phyloP scores from a whole-genome alignment of 208 protist species.

The Perkinsela sp. region DNA sequence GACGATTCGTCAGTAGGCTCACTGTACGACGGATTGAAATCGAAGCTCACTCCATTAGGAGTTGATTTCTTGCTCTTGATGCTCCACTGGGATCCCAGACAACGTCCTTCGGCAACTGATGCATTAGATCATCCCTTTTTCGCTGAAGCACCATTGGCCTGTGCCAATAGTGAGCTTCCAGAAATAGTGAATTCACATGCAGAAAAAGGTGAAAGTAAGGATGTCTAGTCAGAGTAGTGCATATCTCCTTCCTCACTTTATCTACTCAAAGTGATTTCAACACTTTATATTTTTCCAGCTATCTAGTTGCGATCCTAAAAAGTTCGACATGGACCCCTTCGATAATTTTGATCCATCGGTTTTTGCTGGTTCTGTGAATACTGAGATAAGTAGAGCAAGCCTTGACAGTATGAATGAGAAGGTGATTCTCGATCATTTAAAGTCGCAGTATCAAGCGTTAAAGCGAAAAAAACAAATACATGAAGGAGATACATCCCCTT shows the following conservation, averaged over 20 bases:
- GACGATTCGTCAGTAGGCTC: background rate
- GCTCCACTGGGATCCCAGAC: conserved; percentile 32
- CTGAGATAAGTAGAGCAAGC: too few species aligned
- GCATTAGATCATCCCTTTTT: conserved; percentile 50
- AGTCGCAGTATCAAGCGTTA: background rate
- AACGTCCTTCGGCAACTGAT: conserved; percentile 27
- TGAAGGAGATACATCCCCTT: background rate
- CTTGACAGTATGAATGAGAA: background rate
- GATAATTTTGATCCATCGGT: background rate
- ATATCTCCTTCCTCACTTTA: too few species aligned
- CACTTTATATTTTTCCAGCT: too few species aligned
- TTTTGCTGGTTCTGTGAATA: too few species aligned
- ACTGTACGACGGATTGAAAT: background rate
- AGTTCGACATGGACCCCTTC: background rate
- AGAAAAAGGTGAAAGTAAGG: too few species aligned
- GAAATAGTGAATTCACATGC: too few species aligned
- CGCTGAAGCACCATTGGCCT: background rate
- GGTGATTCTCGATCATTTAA: background rate
- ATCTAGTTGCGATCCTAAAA: too few species aligned
- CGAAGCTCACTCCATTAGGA: background rate
- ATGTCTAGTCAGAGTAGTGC: too few species aligned
- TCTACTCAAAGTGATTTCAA: too few species aligned
- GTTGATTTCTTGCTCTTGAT: conserved; percentile 23
- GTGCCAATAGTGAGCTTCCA: background rate
- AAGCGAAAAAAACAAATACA: background rate